Base-by-base conservation (phyloP, 169 alveolate genomes). In the Eimeria praecox region DNA sequence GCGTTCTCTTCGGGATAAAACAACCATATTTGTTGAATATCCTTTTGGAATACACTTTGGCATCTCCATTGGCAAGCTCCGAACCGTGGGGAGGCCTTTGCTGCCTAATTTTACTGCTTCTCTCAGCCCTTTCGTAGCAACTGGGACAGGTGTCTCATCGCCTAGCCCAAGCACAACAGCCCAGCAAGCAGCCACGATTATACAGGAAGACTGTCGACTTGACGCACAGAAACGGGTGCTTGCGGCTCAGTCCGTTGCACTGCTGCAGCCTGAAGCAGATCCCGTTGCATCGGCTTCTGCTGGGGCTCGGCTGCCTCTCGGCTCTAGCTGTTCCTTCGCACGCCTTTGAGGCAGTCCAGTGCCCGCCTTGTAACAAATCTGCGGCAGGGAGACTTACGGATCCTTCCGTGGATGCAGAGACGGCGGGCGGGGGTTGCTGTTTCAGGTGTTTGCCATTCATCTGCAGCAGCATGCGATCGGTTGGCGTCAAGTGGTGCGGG, bases 101-200 rank as follows among this genome's bases (percentile, higher is more conserved):
- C 87, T 12, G 59, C 9, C 8, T 38, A 0, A 40, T 42, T 77
- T 46, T 24, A 3, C 42, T 18, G 20, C 33, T 46, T 42, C 59
- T 46, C 62, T 77, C 64, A 77, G 87, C 59, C 40, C 87, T 20
- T 27, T 62, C 85, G 87, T 38, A 46, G 87, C 87, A 44, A 40
- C 59, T 77, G 87, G 87, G 87, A 77, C 87, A 77, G 87, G 87
- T 77, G 87, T 77, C 87, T 77, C 87, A 77, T 42, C 64, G 64
- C 54, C 87, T 44, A 69, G 80, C 80, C 80, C 49, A 33, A 10
- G 87, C 40, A 22, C 54, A 77, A n/a, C 30, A 77, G 59, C 33
- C 54, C 59, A 77, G 87, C 59, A 42, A 20, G 59, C 54, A 46
- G 59, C 64, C 87, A 24, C 22, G 64, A 77, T 22, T 27, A 42